phyloP scores from a whole-genome alignment of 768 basidiomycete genomes.

The Xanthoconium stramineum region DNA sequence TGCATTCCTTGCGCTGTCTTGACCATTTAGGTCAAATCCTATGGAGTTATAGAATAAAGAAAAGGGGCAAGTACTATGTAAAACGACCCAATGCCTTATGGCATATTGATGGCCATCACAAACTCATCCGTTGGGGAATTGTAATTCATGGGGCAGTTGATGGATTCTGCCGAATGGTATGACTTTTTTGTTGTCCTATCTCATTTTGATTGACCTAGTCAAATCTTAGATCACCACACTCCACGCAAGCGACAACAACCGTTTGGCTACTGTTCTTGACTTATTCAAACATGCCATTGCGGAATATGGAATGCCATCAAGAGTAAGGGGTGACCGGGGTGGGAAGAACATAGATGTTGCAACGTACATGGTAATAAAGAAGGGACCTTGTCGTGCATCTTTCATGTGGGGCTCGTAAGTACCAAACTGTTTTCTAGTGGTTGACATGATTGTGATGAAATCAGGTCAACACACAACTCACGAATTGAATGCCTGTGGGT shows the following conservation, averaged over 20 bases:
- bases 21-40: background rate
- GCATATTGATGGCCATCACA: conserved; percentile 19
- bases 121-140: conserved; percentile 16
- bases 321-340: background rate
- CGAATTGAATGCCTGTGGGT: background rate
- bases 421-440: too few relatives aligned
- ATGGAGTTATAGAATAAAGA: background rate
- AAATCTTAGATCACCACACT: background rate
- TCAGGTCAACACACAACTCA: conserved; percentile 42
- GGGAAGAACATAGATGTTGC: background rate
- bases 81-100: background rate
- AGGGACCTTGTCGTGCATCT: background rate
- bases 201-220: too few relatives aligned
- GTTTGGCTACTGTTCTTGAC: background rate
- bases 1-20: too few relatives aligned
- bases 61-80: conserved; percentile 8
- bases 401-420: background rate
- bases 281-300: background rate
- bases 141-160: background rate
- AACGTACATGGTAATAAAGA: background rate
- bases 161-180: background rate
- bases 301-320: background rate
- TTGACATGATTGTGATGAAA: too few relatives aligned
- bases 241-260: background rate
- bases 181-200: background rate